Evolutionary conservation across 805 yeast species (phyloP).

Genomic region (Cyberlindnera sargentensis): DNA sequence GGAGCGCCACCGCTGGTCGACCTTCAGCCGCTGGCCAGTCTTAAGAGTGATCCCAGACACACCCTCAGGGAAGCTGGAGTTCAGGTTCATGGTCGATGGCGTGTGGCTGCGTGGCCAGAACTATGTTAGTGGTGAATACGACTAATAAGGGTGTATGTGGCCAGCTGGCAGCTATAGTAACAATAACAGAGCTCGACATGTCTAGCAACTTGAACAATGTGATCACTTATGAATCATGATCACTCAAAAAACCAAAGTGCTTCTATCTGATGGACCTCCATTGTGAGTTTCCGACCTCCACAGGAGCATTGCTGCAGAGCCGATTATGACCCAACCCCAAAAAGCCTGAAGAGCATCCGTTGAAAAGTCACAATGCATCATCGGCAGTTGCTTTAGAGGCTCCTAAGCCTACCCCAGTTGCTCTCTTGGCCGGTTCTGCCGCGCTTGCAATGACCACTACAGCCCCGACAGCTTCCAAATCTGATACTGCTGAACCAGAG

Average conservation of each 20-base stretch:
- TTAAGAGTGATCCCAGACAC: slow-evolving; percentile 7
- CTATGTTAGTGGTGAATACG: slow-evolving; percentile 17
- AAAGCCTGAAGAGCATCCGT: slow-evolving; percentile 1
- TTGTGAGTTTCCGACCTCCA: slow-evolving; percentile 4
- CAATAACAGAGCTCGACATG: slow-evolving; percentile 25
- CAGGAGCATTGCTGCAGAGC: slow-evolving; percentile 12
- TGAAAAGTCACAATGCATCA: not conserved
- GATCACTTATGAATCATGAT: slow-evolving; percentile 10
- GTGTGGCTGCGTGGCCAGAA: slow-evolving; percentile 16
- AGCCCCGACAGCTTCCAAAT: not conserved
- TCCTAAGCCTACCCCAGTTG: not conserved
- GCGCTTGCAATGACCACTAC: not conserved
- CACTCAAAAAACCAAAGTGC: slow-evolving; percentile 1
- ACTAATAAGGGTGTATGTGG: slow-evolving; percentile 5
- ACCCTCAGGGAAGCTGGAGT: slow-evolving; percentile 19
- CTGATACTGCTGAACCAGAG: not conserved
- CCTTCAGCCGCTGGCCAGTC: slow-evolving; percentile 2
- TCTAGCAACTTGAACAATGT: slow-evolving; percentile 34
- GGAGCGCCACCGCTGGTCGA: slow-evolving; percentile 1
- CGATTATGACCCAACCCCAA: slow-evolving; percentile 24
- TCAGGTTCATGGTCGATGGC: slow-evolving; percentile 20
- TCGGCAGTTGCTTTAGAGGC: slow-evolving; percentile 1
- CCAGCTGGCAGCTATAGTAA: not conserved
- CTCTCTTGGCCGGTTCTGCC: not conserved
- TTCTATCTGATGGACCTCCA: slow-evolving; percentile 1